Evolutionary conservation across 1,284 basidiomycete genomes (phyloP), one percentile per base, ranked within the genome.

Genomic region (Bjerkandera adusta): DNA sequence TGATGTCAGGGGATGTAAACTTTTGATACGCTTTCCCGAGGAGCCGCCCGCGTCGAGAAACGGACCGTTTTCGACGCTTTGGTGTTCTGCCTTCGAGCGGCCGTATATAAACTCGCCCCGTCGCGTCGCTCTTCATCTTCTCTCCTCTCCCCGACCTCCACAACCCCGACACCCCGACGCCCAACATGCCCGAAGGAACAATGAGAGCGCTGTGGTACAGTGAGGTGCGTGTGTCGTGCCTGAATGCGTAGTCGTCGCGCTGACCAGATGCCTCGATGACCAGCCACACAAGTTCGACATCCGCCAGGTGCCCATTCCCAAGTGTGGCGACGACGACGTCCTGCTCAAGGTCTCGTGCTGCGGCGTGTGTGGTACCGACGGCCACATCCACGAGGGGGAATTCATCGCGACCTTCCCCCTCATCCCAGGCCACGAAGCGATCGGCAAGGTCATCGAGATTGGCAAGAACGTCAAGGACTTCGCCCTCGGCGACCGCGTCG

Each of bases 341-440:
- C 69, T 81, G 44, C 65, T 81, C 57, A 79, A 79, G 66, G 60
- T 64, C 34, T 52, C 57, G 13, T 58, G 57, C 46, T 65, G 64
- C 38, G 63, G 63, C 52, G 57, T 61, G 18, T 79, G 77, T 56
- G 77, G 79, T 45, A 79, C 79, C 18, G 79, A 80, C 61, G 77
- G 76, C 13, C 88, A 90, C 62, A 81, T 91, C 51, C 83, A 88
- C 70, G 72, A 84, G 57, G 81, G 87, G 57, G 85, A 90, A 66
- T 81, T 81, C 67, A 79, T 79, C 57, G 65, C 77, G 47, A 71
- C 72, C 58, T 79, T 78, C 64, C 76, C 76, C 21, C 70, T 79
- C 30, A 76, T 79, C 42, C 78, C 79, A 21, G 79, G 79, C 32
- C 79, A 81, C 62, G 80, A 81, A 64, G 74, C 73, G 33, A 74